Conservation (phyloP, 371 early-diverging fungal species). For the Mucor piriformis region DNA sequence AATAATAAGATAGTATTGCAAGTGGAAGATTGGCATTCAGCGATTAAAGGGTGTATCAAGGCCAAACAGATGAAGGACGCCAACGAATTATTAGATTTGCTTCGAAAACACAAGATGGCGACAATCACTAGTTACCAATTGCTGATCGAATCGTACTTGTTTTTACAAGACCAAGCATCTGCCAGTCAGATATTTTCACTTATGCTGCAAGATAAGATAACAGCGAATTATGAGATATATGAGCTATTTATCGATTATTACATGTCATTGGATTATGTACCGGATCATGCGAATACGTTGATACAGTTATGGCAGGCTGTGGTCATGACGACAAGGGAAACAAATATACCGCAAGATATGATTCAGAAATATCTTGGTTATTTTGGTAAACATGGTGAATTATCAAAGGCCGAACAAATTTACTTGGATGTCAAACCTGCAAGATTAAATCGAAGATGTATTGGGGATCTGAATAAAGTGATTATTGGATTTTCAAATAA, state of each 20-base stretch:
- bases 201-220: conserved; percentile 14
- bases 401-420: conserved; percentile 23
- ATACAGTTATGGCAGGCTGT: conserved; percentile 26
- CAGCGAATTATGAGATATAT: conserved; percentile 7
- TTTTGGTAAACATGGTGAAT: conserved; percentile 5
- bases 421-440: conserved; percentile 24
- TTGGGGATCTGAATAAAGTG: conserved; percentile 2
- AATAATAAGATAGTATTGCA: not conserved
- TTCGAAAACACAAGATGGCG: conserved; percentile 3
- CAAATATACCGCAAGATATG: not conserved
- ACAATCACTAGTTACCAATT: conserved; percentile 5
- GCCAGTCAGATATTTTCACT: conserved; percentile 14
- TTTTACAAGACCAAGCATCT: not conserved
- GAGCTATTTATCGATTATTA: conserved; percentile 17
- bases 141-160: conserved; percentile 11
- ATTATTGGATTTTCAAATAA: conserved; percentile 9
- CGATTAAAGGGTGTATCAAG: conserved; percentile 14
- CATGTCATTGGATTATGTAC: not conserved
- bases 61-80: conserved; percentile 3
- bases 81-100: conserved; percentile 3
- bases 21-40: conserved; percentile 13
- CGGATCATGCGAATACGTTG: conserved; percentile 9
- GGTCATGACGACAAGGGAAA: conserved; percentile 10
- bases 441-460: not conserved
- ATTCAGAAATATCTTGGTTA: not conserved